Percentiles rank a stretch among this genome's conserved stretches.
These are phyloP conservation scores for Kentomonas sorsogonicus DNA, from an alignment of 208 protist species.

Conservation along the genomic window DNA sequence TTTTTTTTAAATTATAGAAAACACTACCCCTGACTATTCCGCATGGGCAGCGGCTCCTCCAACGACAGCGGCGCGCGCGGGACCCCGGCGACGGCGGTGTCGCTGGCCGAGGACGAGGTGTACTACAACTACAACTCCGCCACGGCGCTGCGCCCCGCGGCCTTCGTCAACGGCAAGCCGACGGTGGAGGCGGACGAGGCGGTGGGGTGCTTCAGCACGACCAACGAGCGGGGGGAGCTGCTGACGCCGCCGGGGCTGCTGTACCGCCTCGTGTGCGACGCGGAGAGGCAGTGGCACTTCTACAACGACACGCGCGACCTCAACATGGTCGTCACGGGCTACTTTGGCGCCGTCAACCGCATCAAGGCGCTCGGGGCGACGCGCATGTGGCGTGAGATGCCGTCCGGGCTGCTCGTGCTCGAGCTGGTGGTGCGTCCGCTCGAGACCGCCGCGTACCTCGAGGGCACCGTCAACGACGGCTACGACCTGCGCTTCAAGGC, in stretches of 20 bases:
- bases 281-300: constrained; percentile 29
- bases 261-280: constrained; percentile 22
- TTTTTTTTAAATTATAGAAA: constrained; percentile 6
- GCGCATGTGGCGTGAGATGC: constrained; percentile 46
- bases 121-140: neutral
- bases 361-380: constrained; percentile 23
- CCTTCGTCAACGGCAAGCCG: constrained; percentile 17
- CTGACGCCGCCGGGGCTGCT: constrained; percentile 20
- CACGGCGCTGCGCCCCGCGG: neutral
- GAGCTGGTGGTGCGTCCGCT: constrained; percentile 30
- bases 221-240: neutral
- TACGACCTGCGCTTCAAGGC: constrained; percentile 41
- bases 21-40: neutral
- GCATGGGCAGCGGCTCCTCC: constrained; percentile 19
- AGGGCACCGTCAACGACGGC: constrained; percentile 28
- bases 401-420: constrained; percentile 28
- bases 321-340: constrained; percentile 38
- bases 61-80: neutral
- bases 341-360: constrained; percentile 30
- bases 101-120: neutral
- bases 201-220: constrained; percentile 33
- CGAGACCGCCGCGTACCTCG: constrained; percentile 29
- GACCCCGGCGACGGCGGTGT: neutral
- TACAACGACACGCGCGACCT: constrained; percentile 46
- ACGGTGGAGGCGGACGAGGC: constrained; percentile 19